Evolutionary conservation across 768 basidiomycete genomes (phyloP).

Genomic region (Paxillus ammoniavirescens): DNA sequence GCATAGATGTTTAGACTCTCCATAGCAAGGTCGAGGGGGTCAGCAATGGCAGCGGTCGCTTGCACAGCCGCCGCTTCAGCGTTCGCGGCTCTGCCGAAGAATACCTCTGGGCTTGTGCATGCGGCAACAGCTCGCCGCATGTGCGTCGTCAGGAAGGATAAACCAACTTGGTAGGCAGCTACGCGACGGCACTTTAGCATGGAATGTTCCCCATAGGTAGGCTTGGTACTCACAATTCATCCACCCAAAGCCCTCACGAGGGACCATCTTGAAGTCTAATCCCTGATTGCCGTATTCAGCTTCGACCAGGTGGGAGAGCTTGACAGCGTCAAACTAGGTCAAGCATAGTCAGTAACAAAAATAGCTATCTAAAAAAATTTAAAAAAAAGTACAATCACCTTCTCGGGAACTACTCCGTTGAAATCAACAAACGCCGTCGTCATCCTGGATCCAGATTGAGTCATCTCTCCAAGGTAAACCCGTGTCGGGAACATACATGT

Average conservation of each 20-base stretch:
- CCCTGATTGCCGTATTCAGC: slow-evolving; percentile 98
- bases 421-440: slow-evolving; percentile 94
- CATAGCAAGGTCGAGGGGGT: slow-evolving; percentile 65
- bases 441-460: slow-evolving; percentile 54
- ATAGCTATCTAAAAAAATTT: neutral
- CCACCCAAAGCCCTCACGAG: slow-evolving; percentile 98
- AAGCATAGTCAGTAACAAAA: slow-evolving; percentile 1
- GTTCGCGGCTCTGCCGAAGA: slow-evolving; percentile 59
- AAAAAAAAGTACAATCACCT: slow-evolving; percentile 49
- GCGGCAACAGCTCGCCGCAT: slow-evolving; percentile 96
- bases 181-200: slow-evolving; percentile 8
- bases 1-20: slow-evolving; percentile 41
- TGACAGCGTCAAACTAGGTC: slow-evolving; percentile 88
- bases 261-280: slow-evolving; percentile 96
- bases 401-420: slow-evolving; percentile 97
- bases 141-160: slow-evolving; percentile 88
- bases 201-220: neutral
- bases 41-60: slow-evolving; percentile 39
- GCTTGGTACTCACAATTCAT: slow-evolving; percentile 72
- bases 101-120: slow-evolving; percentile 90
- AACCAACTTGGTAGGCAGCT: slow-evolving; percentile 97
- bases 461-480: slow-evolving; percentile 11
- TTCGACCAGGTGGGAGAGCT: slow-evolving; percentile 91
- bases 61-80: slow-evolving; percentile 34
- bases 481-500: slow-evolving; percentile 84